These are phyloP conservation scores for Bruguiera sexangula DNA, from an alignment of 345 rosid genomes.

Conservation along the genomic window DNA sequence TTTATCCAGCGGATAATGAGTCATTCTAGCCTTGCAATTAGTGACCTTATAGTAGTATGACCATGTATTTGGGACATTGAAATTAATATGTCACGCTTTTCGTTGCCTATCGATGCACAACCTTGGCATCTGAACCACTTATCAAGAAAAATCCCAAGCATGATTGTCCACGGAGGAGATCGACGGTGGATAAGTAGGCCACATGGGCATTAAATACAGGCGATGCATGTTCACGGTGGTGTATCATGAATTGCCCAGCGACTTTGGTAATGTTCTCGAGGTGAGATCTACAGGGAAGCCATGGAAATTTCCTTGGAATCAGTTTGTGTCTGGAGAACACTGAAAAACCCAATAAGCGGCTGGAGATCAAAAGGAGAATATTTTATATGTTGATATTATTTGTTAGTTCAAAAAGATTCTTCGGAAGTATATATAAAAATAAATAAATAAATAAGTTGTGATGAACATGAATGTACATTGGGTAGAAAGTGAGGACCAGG, in stretches of 20 bases:
- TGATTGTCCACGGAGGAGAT: background rate
- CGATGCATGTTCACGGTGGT: background rate
- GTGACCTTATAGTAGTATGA: too few species aligned
- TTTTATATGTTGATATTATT: constrained; percentile 6
- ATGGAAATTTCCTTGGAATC: constrained; percentile 41
- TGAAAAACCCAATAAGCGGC: constrained; percentile 11
- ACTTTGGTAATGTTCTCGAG: background rate
- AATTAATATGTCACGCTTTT: too few species aligned
- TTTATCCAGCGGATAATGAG: too few species aligned
- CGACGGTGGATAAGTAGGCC: background rate
- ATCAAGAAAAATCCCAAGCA: background rate
- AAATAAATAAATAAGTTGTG: background rate
- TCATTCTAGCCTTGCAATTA: too few species aligned
- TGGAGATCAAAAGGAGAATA: constrained; percentile 3
- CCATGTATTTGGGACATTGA: too few species aligned
- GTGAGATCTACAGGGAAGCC: constrained; percentile 11
- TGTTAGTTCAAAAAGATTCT: constrained; percentile 33
- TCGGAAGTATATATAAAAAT: background rate
- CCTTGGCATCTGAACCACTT: too few species aligned
- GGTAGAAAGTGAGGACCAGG: too few species aligned
- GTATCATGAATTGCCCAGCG: background rate
- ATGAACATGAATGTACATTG: too few species aligned
- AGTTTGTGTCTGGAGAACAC: constrained; percentile 18
- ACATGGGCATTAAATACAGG: background rate
- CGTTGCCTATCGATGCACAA: too few species aligned